Evolutionary conservation across 176 grass and related monocot species (phyloP).

Genomic region (Chrysopogon serrulatus): DNA sequence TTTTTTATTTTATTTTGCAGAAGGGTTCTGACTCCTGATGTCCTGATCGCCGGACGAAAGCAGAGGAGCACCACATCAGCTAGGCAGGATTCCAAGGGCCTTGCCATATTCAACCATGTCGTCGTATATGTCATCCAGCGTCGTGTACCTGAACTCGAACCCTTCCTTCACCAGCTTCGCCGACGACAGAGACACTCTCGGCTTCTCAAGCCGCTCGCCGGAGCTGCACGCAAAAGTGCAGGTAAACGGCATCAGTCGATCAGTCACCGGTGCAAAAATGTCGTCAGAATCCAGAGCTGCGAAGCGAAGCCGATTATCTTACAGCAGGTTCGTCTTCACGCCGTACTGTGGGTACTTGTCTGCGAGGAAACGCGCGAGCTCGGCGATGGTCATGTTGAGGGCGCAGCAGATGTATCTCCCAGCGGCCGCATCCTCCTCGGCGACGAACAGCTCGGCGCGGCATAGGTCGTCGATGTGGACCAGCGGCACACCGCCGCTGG

Average conservation of each 20-base stretch:
- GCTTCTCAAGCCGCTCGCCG: slow-evolving; percentile 19
- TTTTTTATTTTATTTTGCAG: no score
- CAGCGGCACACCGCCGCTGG: not conserved
- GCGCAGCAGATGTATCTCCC: slow-evolving; percentile 66
- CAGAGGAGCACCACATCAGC: not conserved
- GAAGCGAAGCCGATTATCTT: not conserved
- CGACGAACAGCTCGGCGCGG: slow-evolving; percentile 66
- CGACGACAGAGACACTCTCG: slow-evolving; percentile 40
- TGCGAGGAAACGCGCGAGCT: slow-evolving; percentile 40
- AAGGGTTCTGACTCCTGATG: not conserved
- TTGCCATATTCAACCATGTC: slow-evolving; percentile 42
- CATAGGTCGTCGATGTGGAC: slow-evolving; percentile 15
- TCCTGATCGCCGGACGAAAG: not conserved
- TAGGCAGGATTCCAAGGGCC: slow-evolving; percentile 24
- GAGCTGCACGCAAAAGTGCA: not conserved
- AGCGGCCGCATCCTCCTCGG: slow-evolving; percentile 31
- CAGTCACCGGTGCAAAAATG: not conserved
- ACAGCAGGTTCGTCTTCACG: slow-evolving; percentile 29
- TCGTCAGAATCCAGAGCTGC: not conserved
- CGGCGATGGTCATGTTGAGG: slow-evolving; percentile 31
- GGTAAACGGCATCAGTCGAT: not conserved
- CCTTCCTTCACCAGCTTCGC: slow-evolving; percentile 48
- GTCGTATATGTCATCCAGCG: slow-evolving; percentile 43
- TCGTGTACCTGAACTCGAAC: slow-evolving; percentile 48
- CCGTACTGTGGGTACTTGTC: slow-evolving; percentile 50